Base-by-base conservation (phyloP, 2,329 filamentous ascomycete genomes). In the Apiospora aurea region DNA sequence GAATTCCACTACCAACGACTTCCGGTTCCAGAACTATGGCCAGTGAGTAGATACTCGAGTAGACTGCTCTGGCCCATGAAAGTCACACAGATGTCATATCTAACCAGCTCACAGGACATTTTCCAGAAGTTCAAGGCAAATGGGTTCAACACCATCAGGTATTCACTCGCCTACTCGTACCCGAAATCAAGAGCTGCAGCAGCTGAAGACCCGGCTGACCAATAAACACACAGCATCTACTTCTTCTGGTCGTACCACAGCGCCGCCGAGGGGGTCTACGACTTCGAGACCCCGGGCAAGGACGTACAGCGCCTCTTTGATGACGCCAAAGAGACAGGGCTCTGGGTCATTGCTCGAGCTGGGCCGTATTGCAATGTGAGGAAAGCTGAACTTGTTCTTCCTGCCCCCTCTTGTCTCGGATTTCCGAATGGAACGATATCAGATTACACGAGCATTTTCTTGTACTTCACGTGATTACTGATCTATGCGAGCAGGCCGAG, bases 1-100 rank as follows among this genome's bases (percentile, higher is more conserved):
- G 87, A 89, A 73, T 88, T 89, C 57, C 87, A 88, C 73, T 88
- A 88, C 71, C 82, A 85, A 73, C 82, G 87, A 3, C 81, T 89
- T 46, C 87, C 87, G 0, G 85, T 88, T 0, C 87, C 87, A 0
- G 87, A 88, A 69, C 75, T 89, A 38, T 89, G 87, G 85, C 76
- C 80, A 29, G 79, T 82, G 72, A 67, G 77, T 77, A 41, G 0
- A n/a, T 10, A 2, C 10, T 5, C 6, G 7, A 41, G 1, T 21
- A 4, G 4, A 61, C 29, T 10, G 3, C 13, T 3, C 4, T 41
- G 53, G 53, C 26, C 26, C 26, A 3, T 38, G n/a, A n/a, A n/a
- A n/a, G 4, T 61, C 21, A 49, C 21, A 61, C 53, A 21, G 51
- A 61, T 29, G 3, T 29, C 26, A 14, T 4, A 14, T 41, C 34